phyloP scores from a whole-genome alignment of 768 basidiomycete genomes.

The Tylopilus sp. region DNA sequence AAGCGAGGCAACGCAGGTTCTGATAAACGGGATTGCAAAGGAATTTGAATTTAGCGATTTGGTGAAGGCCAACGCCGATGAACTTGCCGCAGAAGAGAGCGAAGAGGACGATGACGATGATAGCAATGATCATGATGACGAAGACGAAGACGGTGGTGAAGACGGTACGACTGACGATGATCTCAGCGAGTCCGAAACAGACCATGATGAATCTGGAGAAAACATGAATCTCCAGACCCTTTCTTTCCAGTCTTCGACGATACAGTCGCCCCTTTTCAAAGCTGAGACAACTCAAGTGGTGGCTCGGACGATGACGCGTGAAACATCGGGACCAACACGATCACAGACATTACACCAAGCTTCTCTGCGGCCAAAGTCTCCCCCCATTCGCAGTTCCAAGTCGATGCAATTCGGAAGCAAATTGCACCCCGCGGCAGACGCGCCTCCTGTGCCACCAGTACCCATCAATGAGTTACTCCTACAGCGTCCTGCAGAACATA shows the following conservation, averaged over 20 bases:
- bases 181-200: constrained; percentile 35
- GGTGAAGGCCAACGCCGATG: constrained; percentile 72
- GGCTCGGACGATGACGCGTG: background rate
- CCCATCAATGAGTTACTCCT: constrained; percentile 43
- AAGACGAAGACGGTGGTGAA: constrained; percentile 36
- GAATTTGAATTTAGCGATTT: constrained; percentile 83
- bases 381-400: constrained; percentile 45
- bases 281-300: background rate
- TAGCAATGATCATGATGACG: constrained; percentile 37
- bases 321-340: background rate
- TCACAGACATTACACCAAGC: constrained; percentile 7
- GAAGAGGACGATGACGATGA: constrained; percentile 40
- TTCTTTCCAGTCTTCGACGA: background rate
- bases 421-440: constrained; percentile 30
- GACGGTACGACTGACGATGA: constrained; percentile 40
- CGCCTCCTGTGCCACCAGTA: constrained; percentile 41
- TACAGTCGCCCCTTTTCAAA: background rate
- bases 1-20: constrained; percentile 76
- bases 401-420: constrained; percentile 38
- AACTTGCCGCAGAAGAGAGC: constrained; percentile 72
- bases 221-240: constrained; percentile 1
- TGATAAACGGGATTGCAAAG: constrained; percentile 77
- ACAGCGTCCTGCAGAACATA: constrained; percentile 21
- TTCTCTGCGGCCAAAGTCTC: constrained; percentile 28
- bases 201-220: constrained; percentile 13